Base-by-base conservation (phyloP, 129 eudicot genomes). In the Escallonia herrerae region DNA sequence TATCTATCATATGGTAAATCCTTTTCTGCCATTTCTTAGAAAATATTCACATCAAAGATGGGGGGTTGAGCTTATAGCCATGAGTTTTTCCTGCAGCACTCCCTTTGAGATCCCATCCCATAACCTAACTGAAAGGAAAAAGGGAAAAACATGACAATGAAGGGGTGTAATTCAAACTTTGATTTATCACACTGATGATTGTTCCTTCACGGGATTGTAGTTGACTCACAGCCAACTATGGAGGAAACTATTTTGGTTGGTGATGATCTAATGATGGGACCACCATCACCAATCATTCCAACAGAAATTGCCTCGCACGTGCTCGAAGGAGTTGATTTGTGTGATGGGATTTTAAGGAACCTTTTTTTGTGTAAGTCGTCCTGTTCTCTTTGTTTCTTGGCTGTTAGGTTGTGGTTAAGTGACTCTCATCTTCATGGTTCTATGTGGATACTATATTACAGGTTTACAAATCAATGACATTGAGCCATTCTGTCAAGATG, bases 401-500 rank as follows among this genome's bases (percentile, higher is more conserved):
- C 46, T 40, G 67, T 8, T 42, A 38, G 47, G 15, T 14, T 10
- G 33, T 22, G 33, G 33, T 22, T 22, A 22, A 22, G 33, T 43
- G 6, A 14, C 12, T 40, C 69, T 56, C 43, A 8, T 4, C 2
- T 11, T 14, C 2, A 11, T 13, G 15, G 22, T 53, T 53, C 22
- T 53, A 2, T 13, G 13, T 51, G 4, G 40, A 38, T 40, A 57
- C 2, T 76, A 49, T 83, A 43, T 56, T 62, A 51, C n/a, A 91
- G 97, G 97, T 45, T 81, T 91, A 65, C 97, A 91, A 69, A 77
- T 91, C 48, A 87, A 91, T 64, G 96, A 91, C 57, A 81, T 91
- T 63, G 97, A 91, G 81, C 97, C 97, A 9, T 91, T 91, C 68
- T 91, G 97, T 72, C 97, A 91, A 80, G 97, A 91, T 63, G 97